These are phyloP conservation scores for Ampelomyces quisqualis DNA, from an alignment of 2,329 filamentous ascomycete genomes.

Conservation along the genomic window DNA sequence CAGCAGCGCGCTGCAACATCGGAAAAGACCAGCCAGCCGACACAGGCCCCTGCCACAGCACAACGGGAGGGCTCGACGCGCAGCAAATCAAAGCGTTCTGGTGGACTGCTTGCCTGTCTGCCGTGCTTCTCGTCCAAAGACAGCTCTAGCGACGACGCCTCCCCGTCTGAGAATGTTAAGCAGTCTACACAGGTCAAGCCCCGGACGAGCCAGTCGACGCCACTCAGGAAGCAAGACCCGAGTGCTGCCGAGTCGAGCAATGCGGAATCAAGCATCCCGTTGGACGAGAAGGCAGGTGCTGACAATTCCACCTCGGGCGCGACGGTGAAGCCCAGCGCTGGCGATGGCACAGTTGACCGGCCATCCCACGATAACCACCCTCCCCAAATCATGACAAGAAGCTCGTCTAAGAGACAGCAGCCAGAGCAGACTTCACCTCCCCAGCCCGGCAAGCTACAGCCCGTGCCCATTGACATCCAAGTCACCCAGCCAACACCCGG, in stretches of 20 bases:
- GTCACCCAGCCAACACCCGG: constrained; percentile 51
- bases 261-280: constrained; percentile 48
- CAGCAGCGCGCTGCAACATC: constrained; percentile 40
- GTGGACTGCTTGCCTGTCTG: constrained; percentile 54
- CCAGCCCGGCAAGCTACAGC: constrained; percentile 38
- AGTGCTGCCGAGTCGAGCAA: constrained; percentile 47
- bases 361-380: constrained; percentile 24
- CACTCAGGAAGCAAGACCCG: constrained; percentile 45
- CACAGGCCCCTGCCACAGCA: constrained; percentile 32
- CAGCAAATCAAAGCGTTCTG: constrained; percentile 47
- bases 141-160: constrained; percentile 40
- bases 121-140: constrained; percentile 68
- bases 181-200: constrained; percentile 38
- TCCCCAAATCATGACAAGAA: constrained; percentile 35
- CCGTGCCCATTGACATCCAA: constrained; percentile 42
- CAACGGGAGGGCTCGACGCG: constrained; percentile 39
- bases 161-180: constrained; percentile 52
- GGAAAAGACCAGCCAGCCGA: constrained; percentile 44
- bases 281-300: constrained; percentile 47
- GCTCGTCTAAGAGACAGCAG: constrained; percentile 36
- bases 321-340: constrained; percentile 25
- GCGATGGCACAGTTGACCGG: constrained; percentile 25
- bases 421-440: constrained; percentile 33
- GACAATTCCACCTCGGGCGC: constrained; percentile 26
- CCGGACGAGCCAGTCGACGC: constrained; percentile 53